A percentile compares a stretch with the other conserved stretches of the same genome.
Evolutionary conservation across 1,284 basidiomycete genomes (phyloP).

Genomic region (Cryptococcus sp.): DNA sequence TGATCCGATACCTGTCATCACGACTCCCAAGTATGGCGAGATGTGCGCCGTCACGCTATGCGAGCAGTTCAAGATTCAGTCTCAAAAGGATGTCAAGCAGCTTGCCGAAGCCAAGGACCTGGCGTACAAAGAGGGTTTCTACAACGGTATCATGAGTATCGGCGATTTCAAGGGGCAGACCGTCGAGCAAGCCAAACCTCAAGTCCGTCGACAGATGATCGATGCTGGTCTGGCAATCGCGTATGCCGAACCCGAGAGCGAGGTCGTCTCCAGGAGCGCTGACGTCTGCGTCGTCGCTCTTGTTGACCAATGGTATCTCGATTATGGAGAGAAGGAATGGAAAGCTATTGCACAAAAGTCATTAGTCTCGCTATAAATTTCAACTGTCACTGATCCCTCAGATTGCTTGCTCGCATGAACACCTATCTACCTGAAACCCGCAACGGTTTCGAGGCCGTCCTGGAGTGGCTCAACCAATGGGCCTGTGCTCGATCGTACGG

Average conservation of each 20-base stretch:
- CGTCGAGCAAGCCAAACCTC: slow-evolving; percentile 86
- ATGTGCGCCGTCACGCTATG: slow-evolving; percentile 84
- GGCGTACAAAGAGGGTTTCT: slow-evolving; percentile 98
- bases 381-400: slow-evolving; percentile 42
- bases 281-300: slow-evolving; percentile 98
- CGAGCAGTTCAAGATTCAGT: slow-evolving; percentile 90
- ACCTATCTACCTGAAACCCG: slow-evolving; percentile 85
- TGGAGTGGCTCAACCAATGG: slow-evolving; percentile 98
- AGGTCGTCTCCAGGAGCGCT: slow-evolving; percentile 80
- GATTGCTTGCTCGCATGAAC: slow-evolving; percentile 80
- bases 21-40: slow-evolving; percentile 85
- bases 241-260: slow-evolving; percentile 93
- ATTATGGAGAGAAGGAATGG: slow-evolving; percentile 92
- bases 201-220: slow-evolving; percentile 83
- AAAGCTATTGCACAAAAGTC: slow-evolving; percentile 78
- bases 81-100: slow-evolving; percentile 88
- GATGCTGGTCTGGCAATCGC: slow-evolving; percentile 71
- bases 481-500: slow-evolving; percentile 97
- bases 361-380: slow-evolving; percentile 36
- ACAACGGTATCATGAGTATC: slow-evolving; percentile 81
- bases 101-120: slow-evolving; percentile 96
- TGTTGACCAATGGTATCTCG: slow-evolving; percentile 99
- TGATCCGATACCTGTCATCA: slow-evolving; percentile 83
- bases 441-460: slow-evolving; percentile 83
- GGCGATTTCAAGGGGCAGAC: slow-evolving; percentile 83